Conservation (phyloP, 2,329 filamentous ascomycete species). For the Neonectria sp. region DNA sequence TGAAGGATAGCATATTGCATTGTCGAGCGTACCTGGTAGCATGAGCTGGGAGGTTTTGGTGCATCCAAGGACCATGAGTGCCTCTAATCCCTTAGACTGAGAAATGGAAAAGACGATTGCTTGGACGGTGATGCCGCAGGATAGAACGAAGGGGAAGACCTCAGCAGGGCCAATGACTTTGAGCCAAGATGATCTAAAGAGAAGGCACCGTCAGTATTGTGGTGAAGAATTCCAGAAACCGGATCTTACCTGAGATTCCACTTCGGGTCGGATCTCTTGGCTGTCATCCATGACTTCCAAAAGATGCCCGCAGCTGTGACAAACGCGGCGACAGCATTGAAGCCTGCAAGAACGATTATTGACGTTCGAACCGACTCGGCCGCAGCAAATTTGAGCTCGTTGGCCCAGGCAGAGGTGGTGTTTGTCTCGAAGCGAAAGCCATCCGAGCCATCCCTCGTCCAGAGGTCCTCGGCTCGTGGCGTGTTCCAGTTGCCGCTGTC, state of each 20-base stretch:
- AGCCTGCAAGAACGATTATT: slow-evolving; percentile 72
- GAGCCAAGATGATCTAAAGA: slow-evolving; percentile 55
- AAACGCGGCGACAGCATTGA: slow-evolving; percentile 73
- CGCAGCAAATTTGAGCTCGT: slow-evolving; percentile 66
- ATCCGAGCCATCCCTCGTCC: slow-evolving; percentile 34
- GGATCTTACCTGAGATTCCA: slow-evolving; percentile 60
- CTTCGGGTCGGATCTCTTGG: slow-evolving; percentile 58
- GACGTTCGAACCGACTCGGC: slow-evolving; percentile 73
- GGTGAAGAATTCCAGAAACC: background rate
- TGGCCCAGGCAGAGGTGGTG: slow-evolving; percentile 62
- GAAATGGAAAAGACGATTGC: slow-evolving; percentile 70
- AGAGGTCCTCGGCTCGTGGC: slow-evolving; percentile 31
- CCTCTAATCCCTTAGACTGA: slow-evolving; percentile 69
- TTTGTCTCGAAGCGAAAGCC: slow-evolving; percentile 56
- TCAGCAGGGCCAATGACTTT: slow-evolving; percentile 64
- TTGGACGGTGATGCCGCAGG: slow-evolving; percentile 71
- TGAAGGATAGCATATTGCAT: background rate
- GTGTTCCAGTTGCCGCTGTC: slow-evolving; percentile 29
- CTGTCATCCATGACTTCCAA: slow-evolving; percentile 67
- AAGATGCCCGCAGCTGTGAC: slow-evolving; percentile 70
- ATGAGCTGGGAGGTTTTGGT: slow-evolving; percentile 69
- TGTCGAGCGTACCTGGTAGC: slow-evolving; percentile 67
- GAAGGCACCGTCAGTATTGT: slow-evolving; percentile 27
- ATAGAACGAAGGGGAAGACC: slow-evolving; percentile 70
- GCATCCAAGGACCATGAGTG: slow-evolving; percentile 67